These are phyloP conservation scores for Penicillium roqueforti DNA, from an alignment of 495 filamentous ascomycete species.

Conservation along the genomic window DNA sequence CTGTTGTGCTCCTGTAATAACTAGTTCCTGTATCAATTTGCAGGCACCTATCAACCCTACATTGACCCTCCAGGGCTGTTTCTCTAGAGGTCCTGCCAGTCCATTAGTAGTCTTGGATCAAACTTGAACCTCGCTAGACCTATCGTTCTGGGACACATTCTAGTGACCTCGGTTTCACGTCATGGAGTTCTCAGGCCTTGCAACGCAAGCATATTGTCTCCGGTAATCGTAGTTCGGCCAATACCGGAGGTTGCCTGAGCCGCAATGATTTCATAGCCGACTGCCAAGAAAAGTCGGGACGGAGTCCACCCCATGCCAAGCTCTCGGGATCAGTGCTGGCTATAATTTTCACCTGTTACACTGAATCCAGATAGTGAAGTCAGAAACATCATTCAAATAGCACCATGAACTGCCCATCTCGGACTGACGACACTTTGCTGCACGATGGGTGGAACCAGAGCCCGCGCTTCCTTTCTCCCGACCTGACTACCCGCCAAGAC, in stretches of 20 bases:
- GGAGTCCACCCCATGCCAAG: constrained; percentile 11
- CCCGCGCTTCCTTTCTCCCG: constrained; percentile 45
- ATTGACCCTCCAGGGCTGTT: not conserved
- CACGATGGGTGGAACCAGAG: constrained; percentile 53
- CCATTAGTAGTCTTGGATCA: not conserved
- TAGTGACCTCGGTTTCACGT: not conserved
- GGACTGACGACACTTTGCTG: constrained; percentile 47
- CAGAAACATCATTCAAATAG: not conserved
- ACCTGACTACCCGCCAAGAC: constrained; percentile 55
- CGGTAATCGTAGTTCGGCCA: not conserved
- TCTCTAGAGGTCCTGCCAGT: not conserved
- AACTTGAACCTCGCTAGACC: not conserved
- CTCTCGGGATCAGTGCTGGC: constrained; percentile 8
- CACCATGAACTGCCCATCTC: constrained; percentile 56
- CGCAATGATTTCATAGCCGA: not conserved
- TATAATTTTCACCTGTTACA: not conserved
- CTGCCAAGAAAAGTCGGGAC: constrained; percentile 13
- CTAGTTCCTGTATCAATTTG: not conserved
- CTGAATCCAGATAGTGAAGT: not conserved
- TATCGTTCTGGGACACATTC: not conserved
- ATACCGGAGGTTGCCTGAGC: not conserved
- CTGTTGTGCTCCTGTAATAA: not conserved
- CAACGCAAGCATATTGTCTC: not conserved
- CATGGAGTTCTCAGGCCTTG: not conserved
- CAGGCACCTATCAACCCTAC: not conserved